Percentiles rank a stretch among this genome's conserved stretches.
Conservation (phyloP, 163 green algal species). For the Botryococcus braunii region DNA sequence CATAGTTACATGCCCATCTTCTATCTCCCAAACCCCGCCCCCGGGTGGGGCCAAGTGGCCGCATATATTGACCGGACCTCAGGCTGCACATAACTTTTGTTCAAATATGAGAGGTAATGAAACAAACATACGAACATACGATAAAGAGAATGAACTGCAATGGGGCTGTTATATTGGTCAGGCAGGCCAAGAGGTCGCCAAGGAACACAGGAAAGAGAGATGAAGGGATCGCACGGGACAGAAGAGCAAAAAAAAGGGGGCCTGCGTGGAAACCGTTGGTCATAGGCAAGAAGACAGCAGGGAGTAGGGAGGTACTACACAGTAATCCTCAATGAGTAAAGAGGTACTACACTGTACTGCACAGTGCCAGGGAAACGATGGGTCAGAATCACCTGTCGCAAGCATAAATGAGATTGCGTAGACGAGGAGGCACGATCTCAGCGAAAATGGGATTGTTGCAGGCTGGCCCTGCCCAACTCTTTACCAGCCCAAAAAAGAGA, state of each 20-base stretch:
- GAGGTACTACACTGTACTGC: not conserved
- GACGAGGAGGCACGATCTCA: constrained; percentile 64
- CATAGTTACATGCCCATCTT: not conserved
- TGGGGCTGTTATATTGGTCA: no score
- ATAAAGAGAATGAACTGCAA: no score
- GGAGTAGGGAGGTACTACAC: not conserved
- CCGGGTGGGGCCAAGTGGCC: not conserved
- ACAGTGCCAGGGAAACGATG: not conserved
- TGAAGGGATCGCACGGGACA: no score
- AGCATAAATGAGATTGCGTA: constrained; percentile 60
- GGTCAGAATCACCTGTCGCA: constrained; percentile 52
- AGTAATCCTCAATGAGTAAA: not conserved
- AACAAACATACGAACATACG: not conserved
- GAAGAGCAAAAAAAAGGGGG: no score
- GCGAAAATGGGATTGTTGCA: constrained; percentile 70
- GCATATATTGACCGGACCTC: not conserved
- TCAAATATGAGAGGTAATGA: not conserved
- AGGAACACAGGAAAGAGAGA: no score
- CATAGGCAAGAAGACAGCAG: not conserved
- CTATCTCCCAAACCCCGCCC: not conserved
- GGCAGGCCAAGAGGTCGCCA: no score
- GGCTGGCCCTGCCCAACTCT: constrained; percentile 31
- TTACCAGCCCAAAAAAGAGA: constrained; percentile 24
- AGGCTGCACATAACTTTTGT: not conserved
- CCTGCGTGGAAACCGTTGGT: not conserved